Conservation (phyloP, 257 asterid species). For the Ilex aquifolium region DNA sequence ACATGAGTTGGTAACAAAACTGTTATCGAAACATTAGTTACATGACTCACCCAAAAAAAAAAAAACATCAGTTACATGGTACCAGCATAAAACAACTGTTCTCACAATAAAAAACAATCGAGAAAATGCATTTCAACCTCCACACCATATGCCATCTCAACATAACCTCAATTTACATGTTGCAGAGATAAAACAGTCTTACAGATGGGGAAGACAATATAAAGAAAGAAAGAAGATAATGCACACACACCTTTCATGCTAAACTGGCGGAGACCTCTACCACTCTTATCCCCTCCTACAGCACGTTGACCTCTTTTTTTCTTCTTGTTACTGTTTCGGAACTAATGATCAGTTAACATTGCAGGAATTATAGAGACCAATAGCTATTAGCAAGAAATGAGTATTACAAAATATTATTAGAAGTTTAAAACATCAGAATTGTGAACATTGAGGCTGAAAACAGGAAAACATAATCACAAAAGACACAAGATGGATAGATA, state of each 20-base stretch:
- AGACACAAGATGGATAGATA: too few relatives aligned
- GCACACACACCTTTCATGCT: conserved; percentile 86
- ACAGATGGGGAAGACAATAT: background rate
- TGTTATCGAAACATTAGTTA: conserved; percentile 11
- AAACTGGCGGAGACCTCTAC: conserved; percentile 98
- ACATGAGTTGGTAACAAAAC: conserved; percentile 13
- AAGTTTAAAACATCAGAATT: too few relatives aligned
- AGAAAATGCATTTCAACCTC: too few relatives aligned
- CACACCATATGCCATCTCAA: too few relatives aligned
- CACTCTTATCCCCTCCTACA: conserved; percentile 81
- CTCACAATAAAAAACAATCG: too few relatives aligned
- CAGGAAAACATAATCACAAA: background rate
- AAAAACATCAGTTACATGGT: too few relatives aligned
- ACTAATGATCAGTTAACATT: conserved; percentile 9
- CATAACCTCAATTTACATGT: background rate
- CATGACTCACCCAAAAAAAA: too few relatives aligned
- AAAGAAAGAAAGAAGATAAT: conserved; percentile 7
- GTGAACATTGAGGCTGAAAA: background rate
- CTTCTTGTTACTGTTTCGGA: conserved; percentile 56
- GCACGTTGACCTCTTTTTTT: conserved; percentile 98
- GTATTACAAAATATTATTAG: background rate
- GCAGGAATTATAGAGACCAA: background rate
- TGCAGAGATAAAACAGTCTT: background rate
- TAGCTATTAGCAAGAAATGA: too few relatives aligned
- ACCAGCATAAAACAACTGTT: too few relatives aligned